A percentile compares a stretch with the other conserved stretches of the same genome.
Conservation (phyloP, 2,329 filamentous ascomycete genomes). For the Zalaria obscura region DNA sequence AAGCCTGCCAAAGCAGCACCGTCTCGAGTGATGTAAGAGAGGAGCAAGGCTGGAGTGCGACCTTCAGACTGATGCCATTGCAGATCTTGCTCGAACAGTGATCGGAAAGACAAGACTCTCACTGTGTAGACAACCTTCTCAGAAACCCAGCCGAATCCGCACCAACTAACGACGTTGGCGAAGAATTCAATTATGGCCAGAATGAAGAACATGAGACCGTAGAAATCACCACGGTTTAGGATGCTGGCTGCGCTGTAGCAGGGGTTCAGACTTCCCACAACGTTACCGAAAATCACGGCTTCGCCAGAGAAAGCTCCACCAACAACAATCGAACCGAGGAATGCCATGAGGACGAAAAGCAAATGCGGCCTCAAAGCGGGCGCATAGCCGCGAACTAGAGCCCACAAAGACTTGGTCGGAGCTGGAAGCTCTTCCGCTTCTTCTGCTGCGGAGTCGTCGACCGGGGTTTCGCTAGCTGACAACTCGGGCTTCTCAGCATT, state of each 20-base stretch:
- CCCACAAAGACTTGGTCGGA: slow-evolving; percentile 15
- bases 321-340: slow-evolving; percentile 30
- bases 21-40: slow-evolving; percentile 57
- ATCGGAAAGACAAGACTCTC: slow-evolving; percentile 48
- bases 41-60: slow-evolving; percentile 45
- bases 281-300: slow-evolving; percentile 47
- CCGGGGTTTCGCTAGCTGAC: slow-evolving; percentile 1
- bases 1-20: slow-evolving; percentile 52
- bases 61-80: slow-evolving; percentile 57
- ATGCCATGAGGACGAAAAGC: slow-evolving; percentile 13
- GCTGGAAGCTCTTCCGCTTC: slow-evolving; percentile 9
- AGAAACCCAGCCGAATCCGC: slow-evolving; percentile 42
- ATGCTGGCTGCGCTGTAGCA: slow-evolving; percentile 37
- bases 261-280: slow-evolving; percentile 41
- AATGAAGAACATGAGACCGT: slow-evolving; percentile 45
- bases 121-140: slow-evolving; percentile 52
- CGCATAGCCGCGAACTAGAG: slow-evolving; percentile 19
- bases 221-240: slow-evolving; percentile 35
- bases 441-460: slow-evolving; percentile 6
- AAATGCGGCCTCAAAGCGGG: slow-evolving; percentile 30
- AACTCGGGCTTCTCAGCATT: slow-evolving; percentile 2
- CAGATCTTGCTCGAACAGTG: slow-evolving; percentile 51
- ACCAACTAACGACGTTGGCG: slow-evolving; percentile 47
- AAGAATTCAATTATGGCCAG: slow-evolving; percentile 45
- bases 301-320: slow-evolving; percentile 43